Conservation (phyloP, 306 rosid species). For the Chamaecrista fasciculata region DNA sequence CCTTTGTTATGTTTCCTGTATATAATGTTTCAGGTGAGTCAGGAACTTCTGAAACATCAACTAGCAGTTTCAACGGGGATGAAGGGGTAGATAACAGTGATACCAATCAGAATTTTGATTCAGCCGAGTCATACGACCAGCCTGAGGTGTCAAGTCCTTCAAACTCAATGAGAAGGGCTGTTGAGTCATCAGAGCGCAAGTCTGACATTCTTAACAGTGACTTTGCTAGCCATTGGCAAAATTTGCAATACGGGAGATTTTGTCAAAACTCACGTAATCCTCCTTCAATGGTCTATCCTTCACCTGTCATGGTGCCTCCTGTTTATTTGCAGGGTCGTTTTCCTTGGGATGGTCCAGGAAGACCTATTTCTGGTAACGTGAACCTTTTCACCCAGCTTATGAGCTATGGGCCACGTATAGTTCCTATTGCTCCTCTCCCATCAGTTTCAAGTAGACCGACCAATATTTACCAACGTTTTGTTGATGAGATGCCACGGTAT, state of each 20-base stretch:
- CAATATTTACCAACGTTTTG: slow-evolving; percentile 63
- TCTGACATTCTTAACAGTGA: slow-evolving; percentile 86
- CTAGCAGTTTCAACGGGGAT: slow-evolving; percentile 60
- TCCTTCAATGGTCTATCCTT: slow-evolving; percentile 50
- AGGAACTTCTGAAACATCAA: slow-evolving; percentile 62
- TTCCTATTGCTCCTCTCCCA: slow-evolving; percentile 75
- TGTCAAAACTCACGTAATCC: slow-evolving; percentile 64
- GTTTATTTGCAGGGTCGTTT: slow-evolving; percentile 71
- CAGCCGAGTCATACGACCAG: slow-evolving; percentile 54
- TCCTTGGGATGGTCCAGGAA: slow-evolving; percentile 95
- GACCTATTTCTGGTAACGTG: slow-evolving; percentile 74
- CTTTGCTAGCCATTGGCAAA: slow-evolving; percentile 77
- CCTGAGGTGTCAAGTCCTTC: slow-evolving; percentile 56
- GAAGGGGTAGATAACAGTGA: slow-evolving; percentile 62
- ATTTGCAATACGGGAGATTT: slow-evolving; percentile 72
- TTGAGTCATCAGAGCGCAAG: slow-evolving; percentile 52
- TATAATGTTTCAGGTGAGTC: slow-evolving; percentile 63
- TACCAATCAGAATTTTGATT: slow-evolving; percentile 63
- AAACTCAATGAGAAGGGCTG: slow-evolving; percentile 45
- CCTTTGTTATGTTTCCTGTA: slow-evolving; percentile 74
- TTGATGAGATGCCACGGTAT: slow-evolving; percentile 76
- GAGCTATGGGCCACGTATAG: slow-evolving; percentile 66
- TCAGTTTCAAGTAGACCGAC: slow-evolving; percentile 75
- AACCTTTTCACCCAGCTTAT: slow-evolving; percentile 49
- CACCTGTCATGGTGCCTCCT: slow-evolving; percentile 73